Evolutionary conservation across 768 basidiomycete genomes (phyloP).

Genomic region (Clathrus columnatus): DNA sequence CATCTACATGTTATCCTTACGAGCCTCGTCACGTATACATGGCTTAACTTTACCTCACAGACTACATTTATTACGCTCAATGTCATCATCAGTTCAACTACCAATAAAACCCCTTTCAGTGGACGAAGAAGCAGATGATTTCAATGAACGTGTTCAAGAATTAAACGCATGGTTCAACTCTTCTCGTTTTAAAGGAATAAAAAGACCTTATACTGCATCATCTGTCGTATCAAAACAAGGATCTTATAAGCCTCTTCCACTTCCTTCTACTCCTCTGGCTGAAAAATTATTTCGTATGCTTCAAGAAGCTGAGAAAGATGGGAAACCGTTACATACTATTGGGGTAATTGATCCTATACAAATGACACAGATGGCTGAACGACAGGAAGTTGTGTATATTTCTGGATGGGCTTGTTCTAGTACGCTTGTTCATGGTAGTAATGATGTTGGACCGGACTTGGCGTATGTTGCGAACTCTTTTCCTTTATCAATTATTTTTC

Average conservation of each 20-base stretch:
- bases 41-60: neutral
- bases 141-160: constrained; percentile 51
- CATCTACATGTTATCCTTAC: neutral
- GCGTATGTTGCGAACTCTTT: constrained; percentile 37
- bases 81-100: constrained; percentile 22
- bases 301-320: constrained; percentile 48
- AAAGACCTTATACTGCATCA: constrained; percentile 72
- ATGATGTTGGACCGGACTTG: constrained; percentile 88
- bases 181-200: constrained; percentile 64
- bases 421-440: constrained; percentile 79
- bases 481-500: neutral
- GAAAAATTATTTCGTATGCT: constrained; percentile 77
- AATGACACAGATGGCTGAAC: constrained; percentile 88
- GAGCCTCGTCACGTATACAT: neutral
- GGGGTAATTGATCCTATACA: constrained; percentile 91
- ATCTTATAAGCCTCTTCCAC: constrained; percentile 66
- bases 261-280: constrained; percentile 69
- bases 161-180: constrained; percentile 66
- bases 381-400: constrained; percentile 85
- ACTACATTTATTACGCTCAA: neutral
- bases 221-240: constrained; percentile 87
- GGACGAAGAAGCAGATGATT: constrained; percentile 48
- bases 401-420: constrained; percentile 89
- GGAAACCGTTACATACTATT: constrained; percentile 78
- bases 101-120: constrained; percentile 50